phyloP scores from a whole-genome alignment of 495 filamentous ascomycete genomes.

The Neurospora terricola region DNA sequence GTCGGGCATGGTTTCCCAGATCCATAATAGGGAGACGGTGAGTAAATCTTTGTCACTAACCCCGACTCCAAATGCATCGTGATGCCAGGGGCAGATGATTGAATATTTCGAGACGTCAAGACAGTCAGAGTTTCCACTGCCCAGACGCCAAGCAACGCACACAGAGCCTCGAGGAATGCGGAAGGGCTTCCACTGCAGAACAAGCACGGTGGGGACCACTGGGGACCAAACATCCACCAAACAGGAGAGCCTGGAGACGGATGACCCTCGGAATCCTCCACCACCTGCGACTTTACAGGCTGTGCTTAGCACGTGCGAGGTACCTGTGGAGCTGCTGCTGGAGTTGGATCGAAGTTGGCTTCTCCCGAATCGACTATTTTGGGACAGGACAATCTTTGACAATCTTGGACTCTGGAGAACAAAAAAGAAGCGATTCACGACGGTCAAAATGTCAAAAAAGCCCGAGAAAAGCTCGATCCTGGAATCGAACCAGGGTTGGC shows the following conservation, averaged over 20 bases:
- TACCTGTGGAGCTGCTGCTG: background rate
- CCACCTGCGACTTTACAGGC: background rate
- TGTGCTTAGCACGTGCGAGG: background rate
- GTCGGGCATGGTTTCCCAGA: background rate
- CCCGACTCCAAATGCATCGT: background rate
- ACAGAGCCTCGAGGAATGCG: background rate
- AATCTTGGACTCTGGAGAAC: background rate
- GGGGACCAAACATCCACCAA: background rate
- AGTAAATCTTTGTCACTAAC: background rate
- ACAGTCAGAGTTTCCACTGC: background rate
- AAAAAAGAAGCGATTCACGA: background rate
- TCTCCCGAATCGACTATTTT: background rate
- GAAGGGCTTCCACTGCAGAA: background rate
- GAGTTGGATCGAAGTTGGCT: background rate
- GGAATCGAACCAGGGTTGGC: background rate
- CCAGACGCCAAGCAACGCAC: background rate
- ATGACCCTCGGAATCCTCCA: background rate
- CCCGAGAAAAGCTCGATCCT: background rate
- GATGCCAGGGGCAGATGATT: background rate
- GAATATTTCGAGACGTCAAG: background rate
- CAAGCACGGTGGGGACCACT: background rate
- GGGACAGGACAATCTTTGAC: background rate
- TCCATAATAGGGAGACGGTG: background rate
- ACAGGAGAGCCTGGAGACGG: too few relatives aligned
- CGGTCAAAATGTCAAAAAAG: background rate